A percentile compares a stretch with the other conserved stretches of the same genome.
Evolutionary conservation across 192 early-diverging fungal species (phyloP).

Genomic region (Spizellomyces sp.): DNA sequence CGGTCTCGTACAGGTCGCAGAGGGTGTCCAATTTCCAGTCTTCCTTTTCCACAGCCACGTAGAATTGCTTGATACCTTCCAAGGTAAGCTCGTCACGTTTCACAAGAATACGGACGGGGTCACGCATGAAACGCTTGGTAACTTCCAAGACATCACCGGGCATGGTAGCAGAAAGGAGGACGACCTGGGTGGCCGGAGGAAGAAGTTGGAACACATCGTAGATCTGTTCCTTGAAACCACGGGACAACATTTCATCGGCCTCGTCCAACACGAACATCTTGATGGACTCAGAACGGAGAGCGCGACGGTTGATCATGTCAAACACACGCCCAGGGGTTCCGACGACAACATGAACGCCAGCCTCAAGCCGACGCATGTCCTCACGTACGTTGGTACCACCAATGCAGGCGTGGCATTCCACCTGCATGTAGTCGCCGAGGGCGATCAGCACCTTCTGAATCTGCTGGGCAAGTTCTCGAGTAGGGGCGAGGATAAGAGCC

Average conservation of each 20-base stretch:
- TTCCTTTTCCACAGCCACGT: conserved; percentile 97
- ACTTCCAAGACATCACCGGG: conserved; percentile 93
- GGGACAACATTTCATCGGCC: conserved; percentile 98
- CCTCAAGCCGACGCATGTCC: conserved; percentile 78
- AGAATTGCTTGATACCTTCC: conserved; percentile 97
- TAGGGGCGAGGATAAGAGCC: conserved; percentile 95
- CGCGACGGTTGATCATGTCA: conserved; percentile 96
- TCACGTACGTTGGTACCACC: conserved; percentile 95
- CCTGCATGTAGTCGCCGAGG: conserved; percentile 93
- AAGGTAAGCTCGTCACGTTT: conserved; percentile 96
- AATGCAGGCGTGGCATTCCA: conserved; percentile 95
- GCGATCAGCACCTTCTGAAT: conserved; percentile 95
- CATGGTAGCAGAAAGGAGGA: conserved; percentile 97
- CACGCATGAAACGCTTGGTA: conserved; percentile 96
- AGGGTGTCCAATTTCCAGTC: conserved; percentile 99
- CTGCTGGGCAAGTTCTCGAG: conserved; percentile 97
- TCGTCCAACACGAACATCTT: conserved; percentile 99
- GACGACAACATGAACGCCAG: conserved; percentile 90
- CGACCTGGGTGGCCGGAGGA: conserved; percentile 89
- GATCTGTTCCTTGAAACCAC: conserved; percentile 99
- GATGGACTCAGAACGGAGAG: conserved; percentile 79
- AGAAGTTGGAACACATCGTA: conserved; percentile 95
- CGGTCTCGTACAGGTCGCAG: conserved; percentile 96
- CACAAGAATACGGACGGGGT: conserved; percentile 98
- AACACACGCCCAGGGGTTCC: conserved; percentile 98